Conservation (phyloP, 768 basidiomycete genomes). For the Serendipita indica region DNA sequence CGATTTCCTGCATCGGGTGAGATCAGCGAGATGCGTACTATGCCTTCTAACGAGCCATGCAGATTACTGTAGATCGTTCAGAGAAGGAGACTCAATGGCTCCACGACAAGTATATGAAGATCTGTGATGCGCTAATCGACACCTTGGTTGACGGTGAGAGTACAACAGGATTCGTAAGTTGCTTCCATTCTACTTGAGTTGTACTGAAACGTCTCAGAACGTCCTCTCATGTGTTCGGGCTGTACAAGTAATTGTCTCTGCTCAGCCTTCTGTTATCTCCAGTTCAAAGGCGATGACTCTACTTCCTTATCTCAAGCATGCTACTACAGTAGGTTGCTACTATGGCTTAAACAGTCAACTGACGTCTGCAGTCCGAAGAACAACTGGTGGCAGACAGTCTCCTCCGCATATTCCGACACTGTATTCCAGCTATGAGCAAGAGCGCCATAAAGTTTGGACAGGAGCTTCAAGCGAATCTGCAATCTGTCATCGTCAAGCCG, state of each 20-base stretch:
- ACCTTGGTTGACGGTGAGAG: slow-evolving; percentile 77
- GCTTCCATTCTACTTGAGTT: slow-evolving; percentile 6
- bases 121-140: slow-evolving; percentile 77
- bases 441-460: slow-evolving; percentile 78
- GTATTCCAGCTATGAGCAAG: slow-evolving; percentile 79
- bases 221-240: slow-evolving; percentile 74
- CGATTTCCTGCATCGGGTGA: slow-evolving; percentile 56
- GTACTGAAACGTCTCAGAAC: slow-evolving; percentile 32
- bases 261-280: slow-evolving; percentile 74
- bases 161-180: slow-evolving; percentile 57
- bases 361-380: slow-evolving; percentile 51
- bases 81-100: slow-evolving; percentile 37
- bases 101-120: slow-evolving; percentile 57
- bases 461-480: slow-evolving; percentile 63
- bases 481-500: slow-evolving; percentile 88
- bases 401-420: slow-evolving; percentile 72
- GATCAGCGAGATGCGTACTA: not conserved
- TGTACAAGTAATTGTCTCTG: slow-evolving; percentile 66
- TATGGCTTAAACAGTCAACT: not conserved
- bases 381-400: slow-evolving; percentile 72
- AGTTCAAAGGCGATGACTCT: slow-evolving; percentile 70
- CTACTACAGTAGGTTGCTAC: slow-evolving; percentile 44
- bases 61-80: slow-evolving; percentile 60
- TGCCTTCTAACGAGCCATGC: not conserved
- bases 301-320: slow-evolving; percentile 79